These are phyloP conservation scores for Keithomyces neogunnii DNA, from an alignment of 2,329 filamentous ascomycete genomes.

Conservation along the genomic window DNA sequence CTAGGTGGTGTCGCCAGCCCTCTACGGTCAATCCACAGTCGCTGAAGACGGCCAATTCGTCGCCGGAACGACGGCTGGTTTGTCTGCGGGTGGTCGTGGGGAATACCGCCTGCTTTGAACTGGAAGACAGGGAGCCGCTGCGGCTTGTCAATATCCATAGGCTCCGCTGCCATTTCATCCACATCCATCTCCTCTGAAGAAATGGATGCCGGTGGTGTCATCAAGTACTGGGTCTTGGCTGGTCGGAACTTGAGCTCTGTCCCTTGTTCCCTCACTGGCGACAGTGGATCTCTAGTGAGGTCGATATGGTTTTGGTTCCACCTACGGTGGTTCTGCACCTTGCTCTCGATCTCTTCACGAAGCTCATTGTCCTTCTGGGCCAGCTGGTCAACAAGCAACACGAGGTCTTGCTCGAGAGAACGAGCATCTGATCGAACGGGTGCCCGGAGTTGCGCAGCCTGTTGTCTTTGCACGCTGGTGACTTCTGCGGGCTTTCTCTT, in stretches of 20 bases:
- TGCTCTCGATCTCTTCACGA: conserved; percentile 72
- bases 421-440: conserved; percentile 64
- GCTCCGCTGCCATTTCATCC: conserved; percentile 38
- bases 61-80: conserved; percentile 65
- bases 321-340: conserved; percentile 77
- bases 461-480: conserved; percentile 51
- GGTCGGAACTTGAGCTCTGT: conserved; percentile 59
- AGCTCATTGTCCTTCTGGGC: conserved; percentile 78
- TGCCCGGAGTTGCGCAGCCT: conserved; percentile 58
- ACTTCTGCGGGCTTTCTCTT: conserved; percentile 59
- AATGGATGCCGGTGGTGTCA: conserved; percentile 54
- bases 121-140: conserved; percentile 30
- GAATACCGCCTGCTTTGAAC: conserved; percentile 33
- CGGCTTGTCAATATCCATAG: conserved; percentile 28
- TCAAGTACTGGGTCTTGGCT: conserved; percentile 62
- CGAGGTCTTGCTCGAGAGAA: conserved; percentile 68
- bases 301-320: conserved; percentile 92
- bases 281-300: conserved; percentile 76
- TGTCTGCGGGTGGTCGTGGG: conserved; percentile 28
- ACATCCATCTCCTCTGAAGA: conserved; percentile 49
- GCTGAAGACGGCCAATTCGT: conserved; percentile 74
- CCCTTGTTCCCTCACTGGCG: conserved; percentile 60
- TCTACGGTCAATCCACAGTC: conserved; percentile 81
- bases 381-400: conserved; percentile 65
- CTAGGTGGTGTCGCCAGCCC: conserved; percentile 47